Evolutionary conservation across 1,284 basidiomycete species (phyloP), one percentile per base, ranked within the genome.

Genomic region (Ceratobasidium theobromae): DNA sequence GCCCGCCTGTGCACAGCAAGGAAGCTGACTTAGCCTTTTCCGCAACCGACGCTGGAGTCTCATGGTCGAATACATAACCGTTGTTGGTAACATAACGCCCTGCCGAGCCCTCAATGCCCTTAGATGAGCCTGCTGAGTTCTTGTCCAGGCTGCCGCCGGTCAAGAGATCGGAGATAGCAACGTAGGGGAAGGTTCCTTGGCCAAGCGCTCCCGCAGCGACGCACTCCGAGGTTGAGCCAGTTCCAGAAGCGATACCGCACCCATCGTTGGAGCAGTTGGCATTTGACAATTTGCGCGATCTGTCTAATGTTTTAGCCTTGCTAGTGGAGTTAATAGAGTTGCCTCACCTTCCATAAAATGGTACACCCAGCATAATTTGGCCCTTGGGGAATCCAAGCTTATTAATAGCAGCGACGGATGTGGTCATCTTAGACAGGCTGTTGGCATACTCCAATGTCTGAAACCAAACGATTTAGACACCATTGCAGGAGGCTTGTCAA

Each of bases 351-450:
- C 53, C 66, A 30, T 67, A 67, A 28, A 67, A 67, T 6, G 66
- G 66, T n/a, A 67, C 51, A 12, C 66, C 66, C 66, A 67, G 58
- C 53, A 60, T 51, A 8, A 67, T 46, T n/a, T 58, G 54, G 2
- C 49, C 43, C 6, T 48, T 45, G 6, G 53, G 54, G 41, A 67
- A 58, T 4, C 66, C 66, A 3, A 60, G 40, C 23, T 60, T 67
- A 14, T 60, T 46, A 25, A 60, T 46, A 2, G 40, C 38, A 21
- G 49, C 49, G 2, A 64, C 49, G 1, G 60, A 38, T 4, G 48
- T 14, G 16, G 35, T 52, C 60, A 64, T 64, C 25, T 45, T 41
- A 3, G 60, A 40, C 27, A 64, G 27, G 16, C 48, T 49, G 38
- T 64, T 64, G 12, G 49, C 38, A 38, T 64, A 64, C 25, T 64